phyloP scores from a whole-genome alignment of 2,329 filamentous ascomycete genomes.

The Lachnellula cervina region DNA sequence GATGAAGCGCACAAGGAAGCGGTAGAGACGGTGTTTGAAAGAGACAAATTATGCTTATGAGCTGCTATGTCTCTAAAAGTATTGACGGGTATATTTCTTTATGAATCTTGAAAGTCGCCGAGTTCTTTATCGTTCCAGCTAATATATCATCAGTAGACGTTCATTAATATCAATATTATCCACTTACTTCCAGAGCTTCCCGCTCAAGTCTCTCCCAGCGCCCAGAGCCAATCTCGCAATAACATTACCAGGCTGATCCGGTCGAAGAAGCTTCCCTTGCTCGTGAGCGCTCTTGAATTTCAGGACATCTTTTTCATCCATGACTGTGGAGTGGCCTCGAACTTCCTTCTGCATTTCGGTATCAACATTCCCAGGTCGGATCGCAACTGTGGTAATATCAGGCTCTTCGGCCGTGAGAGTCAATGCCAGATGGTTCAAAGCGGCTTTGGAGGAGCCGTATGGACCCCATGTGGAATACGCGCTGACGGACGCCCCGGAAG shows the following conservation, averaged over 20 bases:
- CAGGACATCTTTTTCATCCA: constrained; percentile 52
- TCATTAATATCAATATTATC: background rate
- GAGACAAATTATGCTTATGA: too few species aligned
- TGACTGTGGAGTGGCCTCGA: constrained; percentile 59
- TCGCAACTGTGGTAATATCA: constrained; percentile 64
- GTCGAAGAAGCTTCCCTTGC: constrained; percentile 67
- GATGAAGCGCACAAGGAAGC: too few species aligned
- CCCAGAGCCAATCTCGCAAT: constrained; percentile 73
- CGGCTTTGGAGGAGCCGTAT: constrained; percentile 80
- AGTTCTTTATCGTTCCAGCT: constrained; percentile 53
- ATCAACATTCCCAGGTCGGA: constrained; percentile 78
- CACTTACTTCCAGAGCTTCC: constrained; percentile 66
- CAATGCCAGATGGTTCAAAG: constrained; percentile 70
- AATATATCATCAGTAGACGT: constrained; percentile 24
- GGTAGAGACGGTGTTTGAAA: too few species aligned
- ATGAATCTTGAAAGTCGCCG: constrained; percentile 44
- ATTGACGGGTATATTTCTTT: too few species aligned
- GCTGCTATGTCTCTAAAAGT: too few species aligned
- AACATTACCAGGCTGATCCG: constrained; percentile 79
- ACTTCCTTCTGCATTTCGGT: constrained; percentile 88
- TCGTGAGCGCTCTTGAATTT: constrained; percentile 68
- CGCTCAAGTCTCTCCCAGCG: constrained; percentile 63
- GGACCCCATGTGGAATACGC: constrained; percentile 70
- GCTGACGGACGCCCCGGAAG: constrained; percentile 67
- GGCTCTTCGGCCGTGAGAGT: constrained; percentile 75